Conservation (phyloP, 2,329 filamentous ascomycete genomes). For the Camillea tinctor region DNA sequence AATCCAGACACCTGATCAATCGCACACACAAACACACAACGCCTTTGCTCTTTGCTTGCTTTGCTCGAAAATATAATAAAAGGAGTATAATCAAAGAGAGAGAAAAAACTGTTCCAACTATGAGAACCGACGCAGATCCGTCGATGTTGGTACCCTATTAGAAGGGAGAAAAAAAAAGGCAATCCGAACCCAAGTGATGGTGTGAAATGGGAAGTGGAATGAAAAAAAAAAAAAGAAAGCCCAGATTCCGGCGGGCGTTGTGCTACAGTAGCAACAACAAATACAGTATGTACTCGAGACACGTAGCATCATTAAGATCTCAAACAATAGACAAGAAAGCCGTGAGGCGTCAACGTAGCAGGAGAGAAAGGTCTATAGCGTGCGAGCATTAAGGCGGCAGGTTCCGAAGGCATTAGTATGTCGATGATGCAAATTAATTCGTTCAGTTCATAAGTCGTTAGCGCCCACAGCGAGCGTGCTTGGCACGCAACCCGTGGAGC, state of each 20-base stretch:
- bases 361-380: constrained; percentile 19
- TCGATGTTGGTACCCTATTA: not conserved
- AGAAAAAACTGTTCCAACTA: not conserved
- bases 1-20: not conserved
- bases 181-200: not conserved
- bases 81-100: not conserved
- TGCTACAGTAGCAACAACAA: constrained; percentile 12
- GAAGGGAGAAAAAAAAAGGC: not conserved
- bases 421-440: constrained; percentile 13
- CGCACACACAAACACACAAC: not conserved
- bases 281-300: constrained; percentile 22
- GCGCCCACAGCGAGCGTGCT: not conserved
- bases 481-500: constrained; percentile 1
- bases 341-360: constrained; percentile 28
- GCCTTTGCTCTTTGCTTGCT: not conserved
- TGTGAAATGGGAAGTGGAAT: not conserved
- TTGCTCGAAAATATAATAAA: not conserved
- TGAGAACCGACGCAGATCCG: not conserved
- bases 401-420: not conserved
- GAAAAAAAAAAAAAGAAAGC: constrained; percentile 9
- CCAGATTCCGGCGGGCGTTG: constrained; percentile 19
- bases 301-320: constrained; percentile 27
- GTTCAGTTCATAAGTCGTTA: constrained; percentile 20
- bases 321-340: constrained; percentile 32
- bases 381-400: constrained; percentile 8